A percentile compares a stretch with the other conserved stretches of the same genome.
Evolutionary conservation across 441 rosid genomes (phyloP).

Genomic region (Gossypium gossypioides): DNA sequence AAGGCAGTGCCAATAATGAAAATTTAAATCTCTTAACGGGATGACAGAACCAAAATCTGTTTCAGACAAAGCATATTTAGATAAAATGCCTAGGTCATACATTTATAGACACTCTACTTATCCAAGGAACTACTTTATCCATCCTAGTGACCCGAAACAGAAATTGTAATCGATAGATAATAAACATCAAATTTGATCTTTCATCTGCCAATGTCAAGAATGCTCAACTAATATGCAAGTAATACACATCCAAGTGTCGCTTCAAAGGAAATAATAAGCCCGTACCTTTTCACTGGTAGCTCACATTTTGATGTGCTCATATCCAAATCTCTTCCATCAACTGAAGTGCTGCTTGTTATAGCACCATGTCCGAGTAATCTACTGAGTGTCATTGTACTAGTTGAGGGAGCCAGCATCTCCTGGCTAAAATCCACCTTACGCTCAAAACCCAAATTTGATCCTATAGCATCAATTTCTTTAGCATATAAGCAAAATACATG

Average conservation of each 20-base stretch:
- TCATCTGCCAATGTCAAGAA: background rate
- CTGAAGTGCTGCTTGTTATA: slow-evolving; percentile 16
- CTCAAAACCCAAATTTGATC: slow-evolving; percentile 20
- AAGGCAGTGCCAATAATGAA: background rate
- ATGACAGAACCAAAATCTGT: background rate
- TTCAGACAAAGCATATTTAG: background rate
- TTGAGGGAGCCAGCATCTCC: slow-evolving; percentile 27
- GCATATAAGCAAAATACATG: slow-evolving; percentile 51
- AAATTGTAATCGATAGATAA: background rate
- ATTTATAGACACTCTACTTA: background rate
- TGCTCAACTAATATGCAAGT: slow-evolving; percentile 6
- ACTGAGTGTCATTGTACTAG: slow-evolving; percentile 24
- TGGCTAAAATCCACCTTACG: slow-evolving; percentile 22
- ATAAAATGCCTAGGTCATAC: background rate
- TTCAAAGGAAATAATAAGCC: background rate
- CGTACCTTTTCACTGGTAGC: slow-evolving; percentile 30
- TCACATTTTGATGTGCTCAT: slow-evolving; percentile 24
- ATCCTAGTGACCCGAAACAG: background rate
- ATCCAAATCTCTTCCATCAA: slow-evolving; percentile 24
- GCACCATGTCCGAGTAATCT: slow-evolving; percentile 19
- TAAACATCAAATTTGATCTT: background rate
- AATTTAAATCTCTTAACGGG: background rate
- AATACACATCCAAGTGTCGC: background rate
- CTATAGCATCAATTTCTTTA: slow-evolving; percentile 36
- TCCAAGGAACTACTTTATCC: background rate